Evolutionary conservation across 345 rosid genomes (phyloP).

Genomic region (Gossypium longicalyx): DNA sequence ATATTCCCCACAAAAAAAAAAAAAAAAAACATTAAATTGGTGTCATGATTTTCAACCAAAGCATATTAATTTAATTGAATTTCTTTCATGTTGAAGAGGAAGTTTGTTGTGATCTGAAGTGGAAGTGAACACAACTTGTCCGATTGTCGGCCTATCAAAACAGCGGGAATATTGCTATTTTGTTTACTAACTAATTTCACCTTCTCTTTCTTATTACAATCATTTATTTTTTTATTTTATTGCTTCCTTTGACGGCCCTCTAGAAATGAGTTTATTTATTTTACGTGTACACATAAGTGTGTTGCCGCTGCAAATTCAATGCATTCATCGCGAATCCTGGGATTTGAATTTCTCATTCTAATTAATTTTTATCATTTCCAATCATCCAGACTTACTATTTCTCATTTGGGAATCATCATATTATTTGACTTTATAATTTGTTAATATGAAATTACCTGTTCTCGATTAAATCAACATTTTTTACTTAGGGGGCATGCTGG

Average conservation of each 20-base stretch:
- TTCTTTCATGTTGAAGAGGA: not conserved
- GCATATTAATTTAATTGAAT: not conserved
- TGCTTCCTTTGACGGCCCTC: no score
- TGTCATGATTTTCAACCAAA: conserved; percentile 25
- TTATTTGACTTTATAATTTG: no score
- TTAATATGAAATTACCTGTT: no score
- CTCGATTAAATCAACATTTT: no score
- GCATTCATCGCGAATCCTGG: not conserved
- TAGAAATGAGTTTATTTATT: not conserved
- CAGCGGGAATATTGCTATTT: conserved; percentile 41
- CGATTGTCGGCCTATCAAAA: conserved; percentile 40
- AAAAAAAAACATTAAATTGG: not conserved
- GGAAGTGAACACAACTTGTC: conserved; percentile 35
- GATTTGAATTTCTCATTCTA: not conserved
- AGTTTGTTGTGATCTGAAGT: conserved; percentile 14
- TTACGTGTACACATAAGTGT: not conserved
- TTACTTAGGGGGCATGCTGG: no score
- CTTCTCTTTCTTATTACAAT: not conserved
- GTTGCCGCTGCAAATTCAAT: not conserved
- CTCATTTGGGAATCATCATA: no score
- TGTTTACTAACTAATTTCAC: not conserved
- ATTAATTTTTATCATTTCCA: no score
- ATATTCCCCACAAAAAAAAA: no score
- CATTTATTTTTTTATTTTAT: not conserved
- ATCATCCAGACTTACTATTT: not conserved